Conservation (phyloP, 2,329 filamentous ascomycete species). For the Paramyrothecium roridum region DNA sequence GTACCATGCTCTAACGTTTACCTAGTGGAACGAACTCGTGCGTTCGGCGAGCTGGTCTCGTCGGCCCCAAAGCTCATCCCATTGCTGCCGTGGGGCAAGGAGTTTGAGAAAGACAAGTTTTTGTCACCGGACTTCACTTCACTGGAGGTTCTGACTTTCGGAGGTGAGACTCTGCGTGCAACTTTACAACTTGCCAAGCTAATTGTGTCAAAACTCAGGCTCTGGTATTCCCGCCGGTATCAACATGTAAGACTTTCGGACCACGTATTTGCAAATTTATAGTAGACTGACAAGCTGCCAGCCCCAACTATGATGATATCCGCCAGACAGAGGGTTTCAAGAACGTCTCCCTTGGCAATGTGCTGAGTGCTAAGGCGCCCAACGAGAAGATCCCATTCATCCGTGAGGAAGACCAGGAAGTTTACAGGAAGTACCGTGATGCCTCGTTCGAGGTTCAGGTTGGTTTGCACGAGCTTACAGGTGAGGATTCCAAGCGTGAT, state of each 20-base stretch:
- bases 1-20: not conserved
- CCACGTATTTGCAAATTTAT: not conserved
- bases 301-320: slow-evolving; percentile 71
- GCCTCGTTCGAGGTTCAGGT: slow-evolving; percentile 93
- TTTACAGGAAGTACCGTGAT: slow-evolving; percentile 83
- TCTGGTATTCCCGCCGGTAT: slow-evolving; percentile 67
- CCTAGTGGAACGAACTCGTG: slow-evolving; percentile 73
- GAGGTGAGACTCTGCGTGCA: slow-evolving; percentile 17
- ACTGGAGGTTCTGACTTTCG: slow-evolving; percentile 83
- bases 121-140: slow-evolving; percentile 94
- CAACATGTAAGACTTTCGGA: slow-evolving; percentile 46
- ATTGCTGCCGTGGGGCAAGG: slow-evolving; percentile 79
- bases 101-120: slow-evolving; percentile 97
- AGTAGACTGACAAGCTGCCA: slow-evolving; percentile 12
- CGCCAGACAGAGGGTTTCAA: slow-evolving; percentile 85
- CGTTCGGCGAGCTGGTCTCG: slow-evolving; percentile 81
- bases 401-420: slow-evolving; percentile 67
- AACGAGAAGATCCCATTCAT: slow-evolving; percentile 94
- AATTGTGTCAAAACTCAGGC: slow-evolving; percentile 21
- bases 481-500: slow-evolving; percentile 17
- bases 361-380: slow-evolving; percentile 84
- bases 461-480: slow-evolving; percentile 81
- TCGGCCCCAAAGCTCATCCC: slow-evolving; percentile 82
- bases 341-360: slow-evolving; percentile 90
- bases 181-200: slow-evolving; percentile 23